Evolutionary conservation across 2,329 filamentous ascomycete genomes (phyloP).

Genomic region (Aureobasidium melanogenum): DNA sequence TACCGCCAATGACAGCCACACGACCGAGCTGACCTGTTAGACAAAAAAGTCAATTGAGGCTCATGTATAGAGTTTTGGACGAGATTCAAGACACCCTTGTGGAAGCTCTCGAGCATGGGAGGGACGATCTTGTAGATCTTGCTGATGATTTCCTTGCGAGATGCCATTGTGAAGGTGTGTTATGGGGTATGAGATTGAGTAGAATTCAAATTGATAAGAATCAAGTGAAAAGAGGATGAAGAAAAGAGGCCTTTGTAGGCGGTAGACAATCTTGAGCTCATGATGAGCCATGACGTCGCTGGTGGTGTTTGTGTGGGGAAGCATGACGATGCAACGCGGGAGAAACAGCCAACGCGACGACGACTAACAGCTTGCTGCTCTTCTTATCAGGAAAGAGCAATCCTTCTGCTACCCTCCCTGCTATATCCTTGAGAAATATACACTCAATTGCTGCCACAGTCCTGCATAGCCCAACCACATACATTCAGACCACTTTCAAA

Average conservation of each 20-base stretch:
- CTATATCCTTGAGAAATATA: not conserved
- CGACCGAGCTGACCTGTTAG: slow-evolving; percentile 75
- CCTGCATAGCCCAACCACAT: not conserved
- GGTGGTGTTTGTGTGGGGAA: not conserved
- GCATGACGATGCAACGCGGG: slow-evolving; percentile 1
- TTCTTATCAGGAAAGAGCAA: not conserved
- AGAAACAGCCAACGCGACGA: not conserved
- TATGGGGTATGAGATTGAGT: not conserved
- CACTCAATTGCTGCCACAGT: not conserved
- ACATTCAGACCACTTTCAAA: not conserved
- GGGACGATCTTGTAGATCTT: slow-evolving; percentile 87
- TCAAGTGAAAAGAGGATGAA: not conserved
- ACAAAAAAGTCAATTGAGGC: not conserved
- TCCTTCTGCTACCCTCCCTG: not conserved
- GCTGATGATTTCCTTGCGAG: slow-evolving; percentile 65
- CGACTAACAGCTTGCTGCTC: not conserved
- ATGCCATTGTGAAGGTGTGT: slow-evolving; percentile 30
- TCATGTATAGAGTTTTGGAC: not conserved
- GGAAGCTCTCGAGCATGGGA: slow-evolving; percentile 89
- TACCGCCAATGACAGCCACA: slow-evolving; percentile 88
- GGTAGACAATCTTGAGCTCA: slow-evolving; percentile 1
- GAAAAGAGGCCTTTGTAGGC: not conserved
- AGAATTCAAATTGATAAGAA: not conserved
- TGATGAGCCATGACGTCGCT: slow-evolving; percentile 6
- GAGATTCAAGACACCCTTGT: slow-evolving; percentile 60